Base-by-base conservation (phyloP, 257 asterid species). In the Ophiorrhiza pumila region DNA sequence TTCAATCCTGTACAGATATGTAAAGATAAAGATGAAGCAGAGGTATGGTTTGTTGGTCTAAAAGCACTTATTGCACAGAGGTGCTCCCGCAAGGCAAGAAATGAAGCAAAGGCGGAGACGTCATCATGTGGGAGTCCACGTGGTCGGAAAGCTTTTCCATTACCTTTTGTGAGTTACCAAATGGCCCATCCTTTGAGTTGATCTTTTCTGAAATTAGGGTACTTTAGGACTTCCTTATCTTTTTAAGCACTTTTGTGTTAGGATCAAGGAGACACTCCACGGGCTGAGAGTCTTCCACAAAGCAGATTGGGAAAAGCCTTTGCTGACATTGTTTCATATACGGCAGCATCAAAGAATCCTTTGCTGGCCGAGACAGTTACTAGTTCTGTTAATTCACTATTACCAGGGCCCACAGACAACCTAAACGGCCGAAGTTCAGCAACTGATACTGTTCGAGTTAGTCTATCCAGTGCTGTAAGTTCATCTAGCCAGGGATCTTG, bases 1-100 rank as follows among this genome's bases (percentile, higher is more conserved):
- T 56, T 41, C 42, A 20, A 34, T 69, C 49, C 18, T 76, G 71
- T 58, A 47, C 85, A 93, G 97, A 93, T 93, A 78, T 93, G 98
- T 68, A 93, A 93, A 83, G 98, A 93, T 77, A 93, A 91, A 81
- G 98, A 89, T 59, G 98, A 93, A 84, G 97, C 97, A 20, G 98
- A 93, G 87, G 94, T 86, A 45, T 93, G 98, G 98, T 85, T 93
- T 77, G 76, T 66, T 17, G 97, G 96, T 80, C 83, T 93, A 74
- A 91, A 91, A 81, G 94, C 96, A 76, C 80, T 93, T 59, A 82
- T 91, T 50, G 76, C 87, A 3, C 88, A 86, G 39, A 79, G 86
- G 78, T 73, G 82, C 91, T 73, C 66, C 79, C 86, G 69, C 71
- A 91, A 69, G 76, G 50, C 47, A 63, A 89, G 73, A 80, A 75